A percentile compares a stretch with the other conserved stretches of the same genome.
Conservation (phyloP, 73 alveolate genomes). For the Paramecium bursaria region DNA sequence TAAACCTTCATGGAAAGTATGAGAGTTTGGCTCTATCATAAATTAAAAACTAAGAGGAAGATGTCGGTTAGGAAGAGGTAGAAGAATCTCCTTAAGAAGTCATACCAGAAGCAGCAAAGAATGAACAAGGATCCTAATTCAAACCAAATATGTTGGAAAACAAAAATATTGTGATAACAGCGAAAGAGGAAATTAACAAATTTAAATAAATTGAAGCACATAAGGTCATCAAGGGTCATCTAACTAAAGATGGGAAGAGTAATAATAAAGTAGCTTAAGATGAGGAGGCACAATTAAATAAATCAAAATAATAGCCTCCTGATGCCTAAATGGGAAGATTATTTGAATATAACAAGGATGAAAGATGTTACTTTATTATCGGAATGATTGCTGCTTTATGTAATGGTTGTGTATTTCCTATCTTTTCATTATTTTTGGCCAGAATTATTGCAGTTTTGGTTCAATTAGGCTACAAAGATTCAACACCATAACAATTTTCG, state of each 20-base stretch:
- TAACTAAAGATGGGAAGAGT: not conserved
- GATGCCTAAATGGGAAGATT: conserved; percentile 53
- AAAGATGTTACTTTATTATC: not conserved
- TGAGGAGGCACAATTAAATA: not conserved
- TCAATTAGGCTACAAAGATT: not conserved
- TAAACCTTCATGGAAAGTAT: conserved; percentile 62
- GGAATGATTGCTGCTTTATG: conserved; percentile 55
- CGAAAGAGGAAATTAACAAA: too few relatives aligned
- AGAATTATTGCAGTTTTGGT: conserved; percentile 8
- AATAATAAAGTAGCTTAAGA: not conserved
- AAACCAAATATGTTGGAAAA: conserved; percentile 41
- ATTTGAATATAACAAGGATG: conserved; percentile 14
- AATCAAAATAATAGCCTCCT: not conserved
- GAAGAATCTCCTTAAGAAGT: too few relatives aligned
- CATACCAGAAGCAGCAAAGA: too few relatives aligned
- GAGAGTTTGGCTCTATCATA: conserved; percentile 45
- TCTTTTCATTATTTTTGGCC: conserved; percentile 37
- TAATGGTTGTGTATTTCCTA: conserved; percentile 58
- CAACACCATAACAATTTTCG: too few relatives aligned
- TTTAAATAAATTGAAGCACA: too few relatives aligned
- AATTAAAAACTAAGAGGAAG: conserved; percentile 13
- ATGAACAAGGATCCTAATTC: too few relatives aligned
- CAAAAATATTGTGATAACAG: too few relatives aligned
- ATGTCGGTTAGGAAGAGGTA: conserved; percentile 24
- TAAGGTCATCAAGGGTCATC: too few relatives aligned